A percentile compares a stretch with the other conserved stretches of the same genome.
Conservation (phyloP, 768 basidiomycete genomes). For the Panaeolus cyanescens region DNA sequence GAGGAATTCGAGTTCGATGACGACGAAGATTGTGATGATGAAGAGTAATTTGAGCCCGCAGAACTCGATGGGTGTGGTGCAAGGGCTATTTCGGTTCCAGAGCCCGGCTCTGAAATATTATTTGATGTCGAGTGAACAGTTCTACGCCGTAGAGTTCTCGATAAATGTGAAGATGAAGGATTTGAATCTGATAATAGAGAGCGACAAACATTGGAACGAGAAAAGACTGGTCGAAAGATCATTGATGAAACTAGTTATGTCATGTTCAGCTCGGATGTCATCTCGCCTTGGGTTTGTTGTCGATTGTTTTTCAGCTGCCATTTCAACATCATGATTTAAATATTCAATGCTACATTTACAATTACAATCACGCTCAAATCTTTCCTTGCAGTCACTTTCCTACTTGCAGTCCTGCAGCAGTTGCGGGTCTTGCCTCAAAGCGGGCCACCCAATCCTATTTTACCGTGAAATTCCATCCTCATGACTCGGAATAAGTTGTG, state of each 20-base stretch:
- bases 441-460: constrained; percentile 22
- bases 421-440: constrained; percentile 12
- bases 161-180: neutral
- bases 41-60: constrained; percentile 8
- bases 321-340: neutral
- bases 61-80: constrained; percentile 25
- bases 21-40: constrained; percentile 15
- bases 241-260: constrained; percentile 1
- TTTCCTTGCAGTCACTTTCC: neutral
- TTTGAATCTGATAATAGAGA: constrained; percentile 9
- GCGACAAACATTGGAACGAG: constrained; percentile 11
- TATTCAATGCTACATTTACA: neutral
- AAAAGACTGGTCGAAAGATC: neutral
- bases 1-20: neutral
- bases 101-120: constrained; percentile 18
- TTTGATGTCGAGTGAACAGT: neutral
- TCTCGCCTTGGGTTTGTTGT: neutral
- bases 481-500: neutral
- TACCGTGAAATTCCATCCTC: neutral
- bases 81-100: constrained; percentile 10
- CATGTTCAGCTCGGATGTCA: constrained; percentile 3
- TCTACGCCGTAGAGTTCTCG: constrained; percentile 13
- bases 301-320: neutral
- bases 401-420: constrained; percentile 17
- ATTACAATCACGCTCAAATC: neutral